Evolutionary conservation across 139 green algal species (phyloP), one percentile per base, ranked within the genome.

Genomic region (Chlamydomonas asymmetrica): DNA sequence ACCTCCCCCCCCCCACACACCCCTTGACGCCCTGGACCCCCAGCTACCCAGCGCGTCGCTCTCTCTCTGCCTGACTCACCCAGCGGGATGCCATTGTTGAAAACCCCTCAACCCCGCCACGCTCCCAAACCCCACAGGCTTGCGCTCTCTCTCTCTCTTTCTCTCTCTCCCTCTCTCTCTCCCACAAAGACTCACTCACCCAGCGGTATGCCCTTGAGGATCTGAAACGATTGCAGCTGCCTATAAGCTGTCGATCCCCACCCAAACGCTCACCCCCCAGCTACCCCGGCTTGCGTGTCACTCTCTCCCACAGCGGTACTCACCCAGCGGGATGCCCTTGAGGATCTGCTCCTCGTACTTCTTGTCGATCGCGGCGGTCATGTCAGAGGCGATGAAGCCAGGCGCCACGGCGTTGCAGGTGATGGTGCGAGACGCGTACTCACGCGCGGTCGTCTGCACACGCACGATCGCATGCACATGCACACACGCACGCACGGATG

Each of bases 261-360:
- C 8, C 25, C 13, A 16, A 23, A 34, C 8, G 23, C 57, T 38
- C n/a, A 65, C 1, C 29, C 13, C 13, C 25, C 57, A 5, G 31
- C 25, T 27, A 61, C 29, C 52, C 29, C 5, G 52, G 31, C 52
- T 5, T 61, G 25, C 9, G 20, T 41, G 61, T 4, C 45, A n/a
- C n/a, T n/a, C n/a, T n/a, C n/a, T n/a, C n/a, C n/a, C n/a, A 43
- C 29, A 22, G 59, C 49, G 43, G 20, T 45, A 45, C 86, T 69
- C 69, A 94, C 92, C 90, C 34, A 97, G 84, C 13, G 93, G 93
- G 71, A 98, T 98, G 73, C 68, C 80, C 35, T 75, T 84, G 20
- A 98, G 77, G 74, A 98, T 97, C 40, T 34, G 60, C 60, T 91
- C 93, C 81, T 97, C 93, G 72, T 96, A 96, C 91, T 97, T 97